Evolutionary conservation across 2,329 filamentous ascomycete species (phyloP).

Genomic region (Xylogone sp.): DNA sequence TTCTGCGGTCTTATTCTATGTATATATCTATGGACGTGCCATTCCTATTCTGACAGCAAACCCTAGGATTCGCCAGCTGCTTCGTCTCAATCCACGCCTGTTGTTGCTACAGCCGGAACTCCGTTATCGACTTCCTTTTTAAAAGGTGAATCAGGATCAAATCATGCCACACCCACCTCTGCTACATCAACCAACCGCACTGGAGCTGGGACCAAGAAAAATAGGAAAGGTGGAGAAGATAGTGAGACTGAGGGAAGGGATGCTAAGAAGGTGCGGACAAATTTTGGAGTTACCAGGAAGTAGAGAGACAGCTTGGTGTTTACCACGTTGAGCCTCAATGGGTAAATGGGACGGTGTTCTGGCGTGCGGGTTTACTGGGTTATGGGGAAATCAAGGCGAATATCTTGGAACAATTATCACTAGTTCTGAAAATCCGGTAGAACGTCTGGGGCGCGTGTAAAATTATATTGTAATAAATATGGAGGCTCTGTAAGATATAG

Average conservation of each 20-base stretch:
- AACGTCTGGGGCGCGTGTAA: no score
- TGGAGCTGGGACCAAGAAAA: conserved; percentile 39
- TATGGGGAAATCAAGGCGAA: not conserved
- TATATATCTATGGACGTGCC: not conserved
- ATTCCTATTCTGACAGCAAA: not conserved
- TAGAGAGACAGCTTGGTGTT: conserved; percentile 3
- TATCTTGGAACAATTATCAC: no score
- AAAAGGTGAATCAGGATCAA: conserved; percentile 40
- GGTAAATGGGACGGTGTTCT: not conserved
- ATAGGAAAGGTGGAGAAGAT: conserved; percentile 48
- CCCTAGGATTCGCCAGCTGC: conserved; percentile 24
- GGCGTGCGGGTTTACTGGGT: not conserved
- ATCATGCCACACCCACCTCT: conserved; percentile 53
- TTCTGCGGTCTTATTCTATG: not conserved
- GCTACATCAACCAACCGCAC: conserved; percentile 34
- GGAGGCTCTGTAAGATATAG: no score
- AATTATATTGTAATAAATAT: no score
- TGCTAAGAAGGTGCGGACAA: conserved; percentile 26
- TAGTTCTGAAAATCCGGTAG: no score
- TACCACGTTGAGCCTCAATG: not conserved
- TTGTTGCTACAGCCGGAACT: conserved; percentile 45
- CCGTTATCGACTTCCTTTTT: conserved; percentile 53
- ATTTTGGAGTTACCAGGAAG: conserved; percentile 26
- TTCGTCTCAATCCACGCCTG: conserved; percentile 24
- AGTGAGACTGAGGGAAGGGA: conserved; percentile 49